Conservation (phyloP, 2,329 filamentous ascomycete genomes). For the Aureobasidium lini region DNA sequence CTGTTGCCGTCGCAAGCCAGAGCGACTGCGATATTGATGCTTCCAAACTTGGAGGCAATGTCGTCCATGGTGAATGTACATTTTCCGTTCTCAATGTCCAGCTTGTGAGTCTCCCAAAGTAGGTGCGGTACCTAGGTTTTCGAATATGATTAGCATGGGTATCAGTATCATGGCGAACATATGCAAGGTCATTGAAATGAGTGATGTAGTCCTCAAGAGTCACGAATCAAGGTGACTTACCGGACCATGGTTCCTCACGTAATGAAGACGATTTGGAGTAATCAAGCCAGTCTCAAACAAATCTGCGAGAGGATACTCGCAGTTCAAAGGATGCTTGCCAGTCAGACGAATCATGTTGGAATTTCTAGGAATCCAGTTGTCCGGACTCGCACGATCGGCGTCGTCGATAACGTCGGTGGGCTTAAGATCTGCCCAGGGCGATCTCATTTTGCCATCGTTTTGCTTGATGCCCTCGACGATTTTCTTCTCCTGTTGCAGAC, state of each 20-base stretch:
- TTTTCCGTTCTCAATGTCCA: constrained; percentile 37
- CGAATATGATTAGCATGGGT: too few relatives aligned
- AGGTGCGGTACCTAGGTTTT: constrained; percentile 19
- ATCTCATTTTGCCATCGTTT: constrained; percentile 37
- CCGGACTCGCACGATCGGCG: constrained; percentile 44
- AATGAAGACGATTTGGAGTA: constrained; percentile 46
- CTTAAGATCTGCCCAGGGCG: constrained; percentile 28
- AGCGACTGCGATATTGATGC: constrained; percentile 42
- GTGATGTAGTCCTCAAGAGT: too few relatives aligned
- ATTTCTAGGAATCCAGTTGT: constrained; percentile 47
- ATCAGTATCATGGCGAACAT: too few relatives aligned
- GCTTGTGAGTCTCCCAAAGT: constrained; percentile 42
- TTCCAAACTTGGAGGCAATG: constrained; percentile 35
- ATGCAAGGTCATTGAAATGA: too few relatives aligned
- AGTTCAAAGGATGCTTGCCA: constrained; percentile 48
- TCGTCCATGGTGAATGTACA: constrained; percentile 38
- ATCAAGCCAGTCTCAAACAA: constrained; percentile 43
- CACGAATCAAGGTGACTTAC: constrained; percentile 33
- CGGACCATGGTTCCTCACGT: constrained; percentile 47
- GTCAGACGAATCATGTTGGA: constrained; percentile 43
- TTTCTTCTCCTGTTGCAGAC: constrained; percentile 38
- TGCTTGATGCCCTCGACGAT: constrained; percentile 34
- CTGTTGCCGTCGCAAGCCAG: constrained; percentile 46
- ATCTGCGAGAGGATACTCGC: constrained; percentile 36
- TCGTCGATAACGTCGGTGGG: constrained; percentile 37